A percentile compares a stretch with the other conserved stretches of the same genome.
Evolutionary conservation across 441 rosid genomes (phyloP).

Genomic region (Bruguiera hainesii): DNA sequence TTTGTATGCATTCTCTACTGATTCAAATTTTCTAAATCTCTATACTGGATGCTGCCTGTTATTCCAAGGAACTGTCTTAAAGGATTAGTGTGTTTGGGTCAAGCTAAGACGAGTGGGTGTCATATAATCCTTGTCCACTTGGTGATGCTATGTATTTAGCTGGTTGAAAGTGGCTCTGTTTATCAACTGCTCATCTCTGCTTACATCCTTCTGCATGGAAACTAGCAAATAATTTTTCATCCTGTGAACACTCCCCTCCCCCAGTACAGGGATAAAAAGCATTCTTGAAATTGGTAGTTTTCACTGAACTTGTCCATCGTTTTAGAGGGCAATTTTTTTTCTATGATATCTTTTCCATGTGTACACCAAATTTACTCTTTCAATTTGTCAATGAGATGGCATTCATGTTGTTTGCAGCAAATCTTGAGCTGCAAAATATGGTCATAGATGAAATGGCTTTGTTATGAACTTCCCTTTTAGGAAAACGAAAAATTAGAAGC

Average conservation of each 20-base stretch:
- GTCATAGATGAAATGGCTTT: background rate
- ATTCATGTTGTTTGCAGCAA: background rate
- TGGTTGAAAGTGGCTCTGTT: conserved; percentile 4
- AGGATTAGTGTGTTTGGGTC: background rate
- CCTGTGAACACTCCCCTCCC: background rate
- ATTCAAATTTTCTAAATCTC: no score
- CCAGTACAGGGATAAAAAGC: background rate
- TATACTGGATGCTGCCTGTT: no score
- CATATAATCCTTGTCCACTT: background rate
- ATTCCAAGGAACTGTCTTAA: background rate
- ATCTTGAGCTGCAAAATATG: background rate
- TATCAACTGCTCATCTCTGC: background rate
- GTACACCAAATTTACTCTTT: background rate
- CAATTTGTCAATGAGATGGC: no score
- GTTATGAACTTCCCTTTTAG: background rate
- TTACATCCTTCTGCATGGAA: background rate
- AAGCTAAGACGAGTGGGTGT: background rate
- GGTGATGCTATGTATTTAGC: conserved; percentile 2
- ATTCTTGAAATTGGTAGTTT: background rate
- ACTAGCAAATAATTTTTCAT: background rate
- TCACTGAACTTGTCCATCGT: background rate
- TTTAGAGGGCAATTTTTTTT: background rate
- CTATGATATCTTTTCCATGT: background rate
- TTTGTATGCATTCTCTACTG: no score
- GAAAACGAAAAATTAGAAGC: background rate